phyloP scores from a whole-genome alignment of 2,329 filamentous ascomycete genomes.

The Aspergillus versicolor region DNA sequence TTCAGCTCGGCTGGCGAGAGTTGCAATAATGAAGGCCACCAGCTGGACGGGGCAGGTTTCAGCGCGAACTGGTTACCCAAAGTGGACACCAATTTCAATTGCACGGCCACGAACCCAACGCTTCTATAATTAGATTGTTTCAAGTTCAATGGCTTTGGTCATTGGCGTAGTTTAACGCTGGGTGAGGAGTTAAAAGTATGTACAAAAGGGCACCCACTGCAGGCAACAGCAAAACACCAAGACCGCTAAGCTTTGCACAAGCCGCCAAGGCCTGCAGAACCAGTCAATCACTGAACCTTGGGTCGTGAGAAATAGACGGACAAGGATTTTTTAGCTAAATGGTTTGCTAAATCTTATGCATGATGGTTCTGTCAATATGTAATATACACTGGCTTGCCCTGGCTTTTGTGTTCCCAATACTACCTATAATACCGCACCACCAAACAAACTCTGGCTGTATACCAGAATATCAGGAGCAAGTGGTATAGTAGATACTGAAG shows the following conservation, averaged over 20 bases:
- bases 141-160: too few species aligned
- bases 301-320: too few species aligned
- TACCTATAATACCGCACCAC: not conserved
- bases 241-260: conserved; percentile 20
- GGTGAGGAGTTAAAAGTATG: too few species aligned
- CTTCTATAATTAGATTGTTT: conserved; percentile 2
- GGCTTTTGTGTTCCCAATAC: not conserved
- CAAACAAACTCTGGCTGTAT: not conserved
- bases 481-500: not conserved
- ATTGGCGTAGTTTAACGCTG: too few species aligned
- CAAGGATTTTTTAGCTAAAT: too few species aligned
- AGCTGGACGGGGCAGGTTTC: not conserved
- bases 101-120: not conserved
- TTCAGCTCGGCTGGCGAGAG: not conserved
- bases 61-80: not conserved
- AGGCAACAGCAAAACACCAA: conserved; percentile 6
- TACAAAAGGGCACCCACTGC: too few species aligned
- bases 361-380: not conserved
- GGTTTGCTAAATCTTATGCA: too few species aligned
- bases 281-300: too few species aligned
- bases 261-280: not conserved
- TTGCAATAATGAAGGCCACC: not conserved
- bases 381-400: not conserved
- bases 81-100: too few species aligned
- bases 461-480: not conserved